These are phyloP conservation scores for Ophidiomyces ophidiicola DNA, from an alignment of 2,329 filamentous ascomycete species.

Conservation along the genomic window DNA sequence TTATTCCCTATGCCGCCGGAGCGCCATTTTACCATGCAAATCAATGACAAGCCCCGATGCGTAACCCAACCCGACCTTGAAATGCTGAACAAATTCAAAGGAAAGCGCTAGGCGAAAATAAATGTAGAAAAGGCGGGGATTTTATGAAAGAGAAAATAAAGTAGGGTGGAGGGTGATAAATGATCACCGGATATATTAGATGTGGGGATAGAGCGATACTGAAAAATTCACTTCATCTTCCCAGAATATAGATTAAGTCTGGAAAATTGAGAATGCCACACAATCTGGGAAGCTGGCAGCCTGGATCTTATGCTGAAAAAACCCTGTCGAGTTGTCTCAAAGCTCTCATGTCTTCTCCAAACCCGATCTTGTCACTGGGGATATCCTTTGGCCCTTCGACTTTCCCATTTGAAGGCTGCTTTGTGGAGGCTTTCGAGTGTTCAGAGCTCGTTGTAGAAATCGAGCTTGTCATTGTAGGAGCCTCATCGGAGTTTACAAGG, in stretches of 20 bases:
- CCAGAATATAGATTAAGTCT: too few species aligned
- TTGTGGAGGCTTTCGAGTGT: constrained; percentile 1
- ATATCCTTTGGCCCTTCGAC: constrained; percentile 40
- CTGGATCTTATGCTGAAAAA: constrained; percentile 28
- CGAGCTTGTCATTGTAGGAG: constrained; percentile 17
- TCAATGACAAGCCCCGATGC: neutral
- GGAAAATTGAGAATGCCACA: too few species aligned
- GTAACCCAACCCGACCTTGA: constrained; percentile 1
- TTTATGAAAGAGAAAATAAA: neutral
- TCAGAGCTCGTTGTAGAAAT: constrained; percentile 12
- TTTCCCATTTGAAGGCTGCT: neutral
- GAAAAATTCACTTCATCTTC: too few species aligned
- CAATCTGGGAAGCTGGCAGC: neutral
- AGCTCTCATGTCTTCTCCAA: constrained; percentile 52
- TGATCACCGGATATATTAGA: too few species aligned
- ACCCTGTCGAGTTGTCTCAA: constrained; percentile 52
- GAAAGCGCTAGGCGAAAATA: constrained; percentile 1
- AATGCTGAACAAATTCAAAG: constrained; percentile 6
- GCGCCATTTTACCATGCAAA: neutral
- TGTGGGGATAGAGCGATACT: too few species aligned
- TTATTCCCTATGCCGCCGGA: neutral
- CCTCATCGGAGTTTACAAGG: constrained; percentile 31
- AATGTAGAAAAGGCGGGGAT: neutral
- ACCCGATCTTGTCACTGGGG: constrained; percentile 45
- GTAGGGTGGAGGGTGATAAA: too few species aligned